Evolutionary conservation across 75 land plant species (phyloP).

Genomic region (Sequoiadendron giganteum): DNA sequence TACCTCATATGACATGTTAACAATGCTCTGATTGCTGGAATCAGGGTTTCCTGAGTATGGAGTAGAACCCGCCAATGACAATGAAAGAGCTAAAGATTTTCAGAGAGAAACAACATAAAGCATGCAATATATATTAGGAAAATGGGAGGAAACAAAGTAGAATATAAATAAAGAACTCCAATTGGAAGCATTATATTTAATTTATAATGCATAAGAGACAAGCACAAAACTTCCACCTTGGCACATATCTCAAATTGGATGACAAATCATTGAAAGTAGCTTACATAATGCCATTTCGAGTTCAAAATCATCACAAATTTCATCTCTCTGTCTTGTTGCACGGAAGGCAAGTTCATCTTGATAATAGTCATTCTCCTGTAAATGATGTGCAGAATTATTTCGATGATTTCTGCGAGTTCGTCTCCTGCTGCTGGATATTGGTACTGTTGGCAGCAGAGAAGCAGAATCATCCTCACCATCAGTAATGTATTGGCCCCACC

Average conservation of each 20-base stretch:
- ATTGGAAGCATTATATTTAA: neutral
- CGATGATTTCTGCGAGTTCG: slow-evolving; percentile 22
- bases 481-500: slow-evolving; percentile 34
- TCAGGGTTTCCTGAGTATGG: neutral
- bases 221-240: neutral
- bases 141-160: neutral
- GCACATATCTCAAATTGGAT: neutral
- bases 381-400: slow-evolving; percentile 20
- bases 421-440: slow-evolving; percentile 19
- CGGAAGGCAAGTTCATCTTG: slow-evolving; percentile 5
- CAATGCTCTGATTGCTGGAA: neutral
- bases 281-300: slow-evolving; percentile 33
- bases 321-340: neutral
- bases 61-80: slow-evolving; percentile 16
- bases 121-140: neutral
- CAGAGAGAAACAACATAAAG: neutral
- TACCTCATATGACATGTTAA: slow-evolving; percentile 44
- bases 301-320: slow-evolving; percentile 17
- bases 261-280: slow-evolving; percentile 10
- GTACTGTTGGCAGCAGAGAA: slow-evolving; percentile 12
- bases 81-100: slow-evolving; percentile 23
- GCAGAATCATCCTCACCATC: slow-evolving; percentile 24
- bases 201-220: neutral
- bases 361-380: slow-evolving; percentile 13
- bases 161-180: neutral